A percentile compares a stretch with the other conserved stretches of the same genome.
Conservation (phyloP, 2,329 filamentous ascomycete species). For the Colletotrichum sp. region DNA sequence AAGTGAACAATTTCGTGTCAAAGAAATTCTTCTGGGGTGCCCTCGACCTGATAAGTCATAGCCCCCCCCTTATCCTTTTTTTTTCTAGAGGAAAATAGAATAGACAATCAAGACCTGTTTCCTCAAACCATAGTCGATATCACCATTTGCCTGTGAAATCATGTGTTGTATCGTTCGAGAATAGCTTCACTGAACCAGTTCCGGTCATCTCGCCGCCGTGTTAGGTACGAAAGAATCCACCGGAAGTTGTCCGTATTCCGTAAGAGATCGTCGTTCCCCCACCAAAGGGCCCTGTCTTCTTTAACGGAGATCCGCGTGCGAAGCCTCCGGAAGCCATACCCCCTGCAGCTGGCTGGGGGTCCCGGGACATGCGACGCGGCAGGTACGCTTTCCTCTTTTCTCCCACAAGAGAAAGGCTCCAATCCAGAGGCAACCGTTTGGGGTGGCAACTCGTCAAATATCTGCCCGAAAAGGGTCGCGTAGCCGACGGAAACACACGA, state of each 20-base stretch:
- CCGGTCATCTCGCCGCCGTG: not conserved
- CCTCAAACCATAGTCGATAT: not conserved
- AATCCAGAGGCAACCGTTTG: not conserved
- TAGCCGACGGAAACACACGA: not conserved
- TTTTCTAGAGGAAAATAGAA: not conserved
- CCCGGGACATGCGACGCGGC: not conserved
- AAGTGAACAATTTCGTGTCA: not conserved
- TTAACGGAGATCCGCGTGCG: not conserved
- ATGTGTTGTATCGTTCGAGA: not conserved
- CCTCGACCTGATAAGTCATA: not conserved
- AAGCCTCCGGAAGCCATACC: not conserved
- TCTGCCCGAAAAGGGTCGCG: not conserved
- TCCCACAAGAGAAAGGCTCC: not conserved
- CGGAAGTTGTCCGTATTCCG: not conserved
- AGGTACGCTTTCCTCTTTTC: not conserved
- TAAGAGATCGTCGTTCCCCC: not conserved
- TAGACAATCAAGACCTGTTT: not conserved
- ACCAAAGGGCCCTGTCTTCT: not conserved
- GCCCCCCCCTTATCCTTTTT: not conserved
- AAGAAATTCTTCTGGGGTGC: not conserved
- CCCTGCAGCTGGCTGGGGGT: not conserved
- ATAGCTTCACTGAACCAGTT: not conserved
- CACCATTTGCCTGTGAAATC: not conserved
- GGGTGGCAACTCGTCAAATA: not conserved
- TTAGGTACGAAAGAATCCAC: not conserved